Base-by-base conservation (phyloP, 768 basidiomycete genomes). In the Pisolithus tinctorius region DNA sequence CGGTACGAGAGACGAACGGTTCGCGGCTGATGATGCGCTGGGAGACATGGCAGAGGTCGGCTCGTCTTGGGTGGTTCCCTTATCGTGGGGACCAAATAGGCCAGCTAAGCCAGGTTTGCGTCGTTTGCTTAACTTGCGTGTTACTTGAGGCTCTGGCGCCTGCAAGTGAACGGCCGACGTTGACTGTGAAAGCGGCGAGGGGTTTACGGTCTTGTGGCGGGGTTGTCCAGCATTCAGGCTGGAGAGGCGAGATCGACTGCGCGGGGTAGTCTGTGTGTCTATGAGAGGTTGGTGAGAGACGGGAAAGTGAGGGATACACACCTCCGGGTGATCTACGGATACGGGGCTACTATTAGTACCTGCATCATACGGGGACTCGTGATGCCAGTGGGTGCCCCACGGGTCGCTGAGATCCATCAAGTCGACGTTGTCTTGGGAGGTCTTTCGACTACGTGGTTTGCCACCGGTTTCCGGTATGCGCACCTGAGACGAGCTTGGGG, bases 101-200 rank as follows among this genome's bases (percentile, higher is more conserved):
- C 71, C 75, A 14, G 67, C 69, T 42, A 81, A 69, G 6, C 69
- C 66, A 16, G 82, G 75, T 39, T 80, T 80, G 38, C 81, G 82
- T 39, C 79, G 80, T 67, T 86, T 88, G 69, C 84, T 88, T 11
- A 87, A 71, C 62, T 82, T 86, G 10, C 86, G 75, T 23, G 56
- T 57, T 70, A 54, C 71, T 40, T 68, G 68, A 42, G 70, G 59
- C 13, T 78, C 74, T 20, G 71, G 60, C 13, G 71, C 57, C 30
- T 79, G 78, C 26, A 88, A 65, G 63, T 86, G 81, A 16, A 88
- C 66, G 25, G 85, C 88, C 45, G 88, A 88, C 3, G 85, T 88
- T 9, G 88, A 91, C 62, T 91, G 88, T 25, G 88, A 90, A 36
- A 91, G 70, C 3, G 88, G 88, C 0, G 88, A 91, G 13, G 88